Base-by-base conservation (phyloP, 2,329 filamentous ascomycete species). In the Penicillium frequentans region DNA sequence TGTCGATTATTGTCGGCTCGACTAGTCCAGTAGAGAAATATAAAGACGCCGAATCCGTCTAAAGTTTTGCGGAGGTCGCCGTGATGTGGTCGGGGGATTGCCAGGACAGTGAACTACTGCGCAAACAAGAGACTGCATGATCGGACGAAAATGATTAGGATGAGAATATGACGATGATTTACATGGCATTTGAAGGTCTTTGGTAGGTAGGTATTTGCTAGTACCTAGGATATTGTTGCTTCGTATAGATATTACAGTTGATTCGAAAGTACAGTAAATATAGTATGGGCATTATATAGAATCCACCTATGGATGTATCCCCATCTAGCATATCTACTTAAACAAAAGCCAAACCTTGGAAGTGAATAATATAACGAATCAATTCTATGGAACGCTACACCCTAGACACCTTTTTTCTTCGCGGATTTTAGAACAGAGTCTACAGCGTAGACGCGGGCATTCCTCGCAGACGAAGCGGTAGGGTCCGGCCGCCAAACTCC, bases 401-500 rank as follows among this genome's bases (percentile, higher is more conserved):
- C 19, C n/a, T 14, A 19, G 44, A 31, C 10, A 14, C 26, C 26
- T 33, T 6, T 33, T 16, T 7, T 1, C 31, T 14, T 33, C 31
- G 13, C 31, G 42, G 31, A n/a, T 2, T 35, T 27, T 50, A 58
- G 55, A 60, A 59, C 43, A 49, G 43, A 19, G 27, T 26, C 33
- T 64, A 64, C 59, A 42, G 62, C 59, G 54, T 64, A 59, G 35
- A 54, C 14, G 53, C 33, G 4, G 39, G 39, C 39, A 42, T 42
- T 16, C 31, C 19, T 21, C 6, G 11, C 29, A 19, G 7, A 47
- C 16, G 19, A n/a, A 27, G 37, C 61, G 61, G 59, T 56, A 58
- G 59, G 59, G n/a, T 54, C 61, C 61, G 61, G 54, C 61, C 61
- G 51, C 53, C 11, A 53, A 24, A 35, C 56, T 59, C 61, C 49